Evolutionary conservation across 176 grass and related monocot species (phyloP).

Genomic region (Musa troglodytarum): DNA sequence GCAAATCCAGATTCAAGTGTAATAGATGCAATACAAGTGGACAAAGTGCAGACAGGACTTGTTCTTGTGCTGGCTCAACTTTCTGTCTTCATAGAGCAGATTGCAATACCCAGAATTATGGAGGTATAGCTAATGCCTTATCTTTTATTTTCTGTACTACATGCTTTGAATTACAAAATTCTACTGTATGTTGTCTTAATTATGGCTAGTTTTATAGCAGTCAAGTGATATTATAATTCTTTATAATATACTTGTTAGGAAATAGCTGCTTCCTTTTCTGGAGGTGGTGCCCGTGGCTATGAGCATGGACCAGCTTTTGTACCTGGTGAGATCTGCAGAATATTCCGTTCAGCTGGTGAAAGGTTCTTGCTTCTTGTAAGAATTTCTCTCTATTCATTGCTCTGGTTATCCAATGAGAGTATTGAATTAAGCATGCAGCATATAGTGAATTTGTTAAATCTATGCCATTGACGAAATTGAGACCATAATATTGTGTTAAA

Average conservation of each 20-base stretch:
- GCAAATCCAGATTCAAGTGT: conserved; percentile 32
- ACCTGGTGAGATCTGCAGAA: conserved; percentile 88
- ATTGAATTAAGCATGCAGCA: neutral
- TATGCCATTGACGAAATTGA: neutral
- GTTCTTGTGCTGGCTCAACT: conserved; percentile 84
- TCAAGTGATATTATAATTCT: conserved; percentile 14
- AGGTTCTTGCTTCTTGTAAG: conserved; percentile 87
- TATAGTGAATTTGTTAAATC: neutral
- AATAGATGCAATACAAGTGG: conserved; percentile 41
- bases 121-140: conserved; percentile 51
- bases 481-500: neutral
- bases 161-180: neutral
- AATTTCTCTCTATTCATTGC: conserved; percentile 18
- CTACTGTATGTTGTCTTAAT: neutral
- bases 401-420: conserved; percentile 14
- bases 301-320: conserved; percentile 93
- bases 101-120: conserved; percentile 76
- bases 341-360: conserved; percentile 87
- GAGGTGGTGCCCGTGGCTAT: conserved; percentile 57
- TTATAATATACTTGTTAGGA: conserved; percentile 44
- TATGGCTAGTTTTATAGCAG: neutral
- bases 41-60: conserved; percentile 62
- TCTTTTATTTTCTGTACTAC: neutral
- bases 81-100: conserved; percentile 85
- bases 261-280: conserved; percentile 85